phyloP scores from a whole-genome alignment of 1,284 basidiomycete species.

The Crucibulum parvulum region DNA sequence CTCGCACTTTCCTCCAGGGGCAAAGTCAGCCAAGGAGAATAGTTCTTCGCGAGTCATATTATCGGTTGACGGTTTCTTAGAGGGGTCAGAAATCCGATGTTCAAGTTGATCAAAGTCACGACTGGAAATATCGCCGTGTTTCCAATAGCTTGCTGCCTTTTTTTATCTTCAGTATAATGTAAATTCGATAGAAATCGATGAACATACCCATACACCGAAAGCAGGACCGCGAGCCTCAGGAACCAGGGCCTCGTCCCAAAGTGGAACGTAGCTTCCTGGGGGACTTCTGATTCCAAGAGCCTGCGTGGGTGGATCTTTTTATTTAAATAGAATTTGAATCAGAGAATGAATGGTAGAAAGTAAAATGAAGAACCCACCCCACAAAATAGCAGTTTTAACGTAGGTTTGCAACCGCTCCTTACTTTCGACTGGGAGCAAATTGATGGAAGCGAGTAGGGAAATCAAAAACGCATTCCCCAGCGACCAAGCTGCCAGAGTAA shows the following conservation, averaged over 20 bases:
- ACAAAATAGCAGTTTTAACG: not conserved
- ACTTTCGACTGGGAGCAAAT: not conserved
- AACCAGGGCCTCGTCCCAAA: slow-evolving; percentile 9
- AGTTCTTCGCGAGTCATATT: not conserved
- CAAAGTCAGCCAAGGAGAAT: not conserved
- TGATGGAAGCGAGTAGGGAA: slow-evolving; percentile 4
- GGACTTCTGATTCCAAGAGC: not conserved
- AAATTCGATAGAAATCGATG: not conserved
- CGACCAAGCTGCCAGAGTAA: not conserved
- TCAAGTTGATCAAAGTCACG: slow-evolving; percentile 12
- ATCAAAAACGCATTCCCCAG: slow-evolving; percentile 1
- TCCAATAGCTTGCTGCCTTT: slow-evolving; percentile 14
- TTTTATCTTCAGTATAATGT: not conserved
- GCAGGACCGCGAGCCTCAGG: slow-evolving; percentile 9
- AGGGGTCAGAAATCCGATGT: not conserved
- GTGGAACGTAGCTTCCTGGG: slow-evolving; percentile 12
- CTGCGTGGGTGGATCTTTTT: not conserved
- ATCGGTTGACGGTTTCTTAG: not conserved
- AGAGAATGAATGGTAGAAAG: not conserved
- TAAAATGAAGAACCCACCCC: not conserved
- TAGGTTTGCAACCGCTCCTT: not conserved
- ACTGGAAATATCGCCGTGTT: slow-evolving; percentile 17
- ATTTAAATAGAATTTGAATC: not conserved
- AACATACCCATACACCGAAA: slow-evolving; percentile 20
- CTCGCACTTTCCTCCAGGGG: not conserved